A percentile compares a stretch with the other conserved stretches of the same genome.
These are phyloP conservation scores for Sequoiadendron giganteum DNA, from an alignment of 75 land plant species.

Conservation along the genomic window DNA sequence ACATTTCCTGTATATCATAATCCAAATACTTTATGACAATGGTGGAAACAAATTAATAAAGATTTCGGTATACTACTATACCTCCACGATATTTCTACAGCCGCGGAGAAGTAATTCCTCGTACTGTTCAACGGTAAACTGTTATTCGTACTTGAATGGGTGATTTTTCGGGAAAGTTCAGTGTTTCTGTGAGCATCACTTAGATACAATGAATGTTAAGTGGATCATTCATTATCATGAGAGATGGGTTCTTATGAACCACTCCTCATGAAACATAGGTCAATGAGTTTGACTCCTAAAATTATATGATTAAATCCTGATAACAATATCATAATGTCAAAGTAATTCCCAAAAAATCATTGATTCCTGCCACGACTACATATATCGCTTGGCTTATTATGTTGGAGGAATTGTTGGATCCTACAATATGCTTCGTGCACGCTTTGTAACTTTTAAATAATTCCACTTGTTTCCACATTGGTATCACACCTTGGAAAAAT, in stretches of 20 bases:
- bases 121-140: slow-evolving; percentile 16
- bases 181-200: too few relatives aligned
- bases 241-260: too few relatives aligned
- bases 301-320: too few relatives aligned
- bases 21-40: too few relatives aligned
- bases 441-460: slow-evolving; percentile 11
- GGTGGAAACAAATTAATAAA: neutral
- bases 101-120: slow-evolving; percentile 17
- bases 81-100: neutral
- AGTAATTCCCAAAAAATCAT: slow-evolving; percentile 42
- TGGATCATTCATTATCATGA: too few relatives aligned
- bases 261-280: too few relatives aligned
- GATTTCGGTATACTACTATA: neutral
- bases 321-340: too few relatives aligned
- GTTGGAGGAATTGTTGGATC: slow-evolving; percentile 10
- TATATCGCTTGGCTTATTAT: slow-evolving; percentile 29
- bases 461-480: slow-evolving; percentile 13
- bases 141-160: too few relatives aligned
- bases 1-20: neutral
- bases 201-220: too few relatives aligned
- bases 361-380: slow-evolving; percentile 36
- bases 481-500: too few relatives aligned
- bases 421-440: slow-evolving; percentile 10
- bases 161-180: too few relatives aligned
- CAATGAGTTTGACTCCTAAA: too few relatives aligned